Percentiles rank a stretch among this genome's conserved stretches.
These are phyloP conservation scores for Ilyonectria destructans DNA, from an alignment of 2,329 filamentous ascomycete genomes.

Conservation along the genomic window DNA sequence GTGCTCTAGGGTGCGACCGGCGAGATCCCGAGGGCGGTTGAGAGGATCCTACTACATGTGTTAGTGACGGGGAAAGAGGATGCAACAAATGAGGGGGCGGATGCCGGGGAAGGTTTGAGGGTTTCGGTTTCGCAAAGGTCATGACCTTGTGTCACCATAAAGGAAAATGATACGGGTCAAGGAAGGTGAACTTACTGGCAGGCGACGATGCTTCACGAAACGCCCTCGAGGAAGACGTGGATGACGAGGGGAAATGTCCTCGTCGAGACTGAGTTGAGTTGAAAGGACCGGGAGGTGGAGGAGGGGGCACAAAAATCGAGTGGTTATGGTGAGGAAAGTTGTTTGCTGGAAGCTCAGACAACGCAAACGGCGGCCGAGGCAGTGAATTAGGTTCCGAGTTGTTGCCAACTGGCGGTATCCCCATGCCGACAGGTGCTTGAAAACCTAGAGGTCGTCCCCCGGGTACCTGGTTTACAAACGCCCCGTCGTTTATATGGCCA, in stretches of 20 bases:
- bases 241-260: slow-evolving; percentile 35
- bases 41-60: slow-evolving; percentile 38
- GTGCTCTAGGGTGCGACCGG: slow-evolving; percentile 46
- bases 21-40: slow-evolving; percentile 47
- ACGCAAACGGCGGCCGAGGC: slow-evolving; percentile 39
- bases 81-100: slow-evolving; percentile 1
- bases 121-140: slow-evolving; percentile 18
- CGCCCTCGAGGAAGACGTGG: slow-evolving; percentile 38
- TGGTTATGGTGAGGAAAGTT: slow-evolving; percentile 39
- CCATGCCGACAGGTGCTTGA: slow-evolving; percentile 35
- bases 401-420: slow-evolving; percentile 36
- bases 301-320: slow-evolving; percentile 37
- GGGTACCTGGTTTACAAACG: slow-evolving; percentile 45
- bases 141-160: slow-evolving; percentile 4
- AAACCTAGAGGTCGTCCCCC: slow-evolving; percentile 38
- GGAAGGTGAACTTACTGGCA: slow-evolving; percentile 39
- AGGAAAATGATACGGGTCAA: slow-evolving; percentile 8
- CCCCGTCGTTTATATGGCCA: slow-evolving; percentile 36
- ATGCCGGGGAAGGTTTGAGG: slow-evolving; percentile 8
- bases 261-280: slow-evolving; percentile 37
- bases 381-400: slow-evolving; percentile 44
- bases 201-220: slow-evolving; percentile 42
- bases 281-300: slow-evolving; percentile 39
- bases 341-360: slow-evolving; percentile 40
- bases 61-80: slow-evolving; percentile 25